Evolutionary conservation across 2,329 filamentous ascomycete species (phyloP), one percentile per base, ranked within the genome.

Genomic region (Penicillium concentricum): DNA sequence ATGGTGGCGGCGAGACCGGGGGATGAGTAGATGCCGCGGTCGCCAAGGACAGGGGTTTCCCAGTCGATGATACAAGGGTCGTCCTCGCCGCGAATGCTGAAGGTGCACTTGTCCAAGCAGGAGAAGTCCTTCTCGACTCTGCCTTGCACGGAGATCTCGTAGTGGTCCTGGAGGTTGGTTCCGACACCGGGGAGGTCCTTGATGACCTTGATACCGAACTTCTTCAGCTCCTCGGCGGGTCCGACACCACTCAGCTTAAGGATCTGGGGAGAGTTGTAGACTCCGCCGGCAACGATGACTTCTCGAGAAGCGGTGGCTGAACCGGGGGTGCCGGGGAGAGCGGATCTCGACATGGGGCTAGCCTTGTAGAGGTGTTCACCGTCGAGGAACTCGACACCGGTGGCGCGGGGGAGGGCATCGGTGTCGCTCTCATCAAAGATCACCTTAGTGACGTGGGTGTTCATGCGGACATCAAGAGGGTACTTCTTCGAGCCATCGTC

Each of bases 231-330:
- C 0, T 73, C 67, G 12, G 72, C 65, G 0, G 84, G 84, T 0
- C 86, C 86, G 34, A 89, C 79, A 18, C 87, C 87, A 52, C 79
- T 83, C 3, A 88, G 79, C 73, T 86, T 84, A 15, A 89, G 81
- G 3, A 89, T 72, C 69, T 89, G 86, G 8, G 85, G 85, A 1
- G 82, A 81, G 72, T 88, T 85, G 71, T 83, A 88, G 1, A 83
- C 80, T 18, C 86, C 86, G 9, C 69, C 79, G 13, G 76, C 71
- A 38, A 81, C 58, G 59, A 81, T 78, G 39, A 81, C 74, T 63
- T 81, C 79, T 26, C 70, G 70, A 18, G 69, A 74, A 1, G 79
- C 79, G 10, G 64, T 68, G 38, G 74, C 78, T 41, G 69, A 71
- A 41, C 78, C 78, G 4, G 74, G 64, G 8, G 63, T 71, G 35